Evolutionary conservation across 2,329 filamentous ascomycete species (phyloP).

Genomic region (Aspergillus fructus): DNA sequence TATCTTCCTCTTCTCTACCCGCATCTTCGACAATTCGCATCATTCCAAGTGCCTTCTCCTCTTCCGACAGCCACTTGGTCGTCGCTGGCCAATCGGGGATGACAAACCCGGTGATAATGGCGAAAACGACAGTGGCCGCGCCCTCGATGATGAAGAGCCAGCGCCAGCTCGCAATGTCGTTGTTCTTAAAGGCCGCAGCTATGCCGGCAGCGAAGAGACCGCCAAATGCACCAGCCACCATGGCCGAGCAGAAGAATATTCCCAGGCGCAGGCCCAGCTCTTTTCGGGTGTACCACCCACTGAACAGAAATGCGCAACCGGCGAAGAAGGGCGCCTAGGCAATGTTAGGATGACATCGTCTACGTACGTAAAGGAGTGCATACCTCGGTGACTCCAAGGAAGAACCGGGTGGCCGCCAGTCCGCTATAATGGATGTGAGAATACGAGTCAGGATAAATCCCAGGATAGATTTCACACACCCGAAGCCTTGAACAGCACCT

Average conservation of each 20-base stretch:
- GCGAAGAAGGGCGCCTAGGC: neutral
- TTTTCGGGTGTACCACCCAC: constrained; percentile 40
- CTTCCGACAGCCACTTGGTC: constrained; percentile 47
- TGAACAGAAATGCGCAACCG: constrained; percentile 36
- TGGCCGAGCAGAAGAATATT: constrained; percentile 36
- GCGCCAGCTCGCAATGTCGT: constrained; percentile 32
- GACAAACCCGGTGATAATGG: constrained; percentile 52
- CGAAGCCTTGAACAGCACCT: neutral
- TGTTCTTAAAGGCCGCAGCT: constrained; percentile 20
- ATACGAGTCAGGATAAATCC: neutral
- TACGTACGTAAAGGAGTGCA: neutral
- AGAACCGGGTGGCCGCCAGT: constrained; percentile 5
- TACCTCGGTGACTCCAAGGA: neutral
- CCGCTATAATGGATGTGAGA: constrained; percentile 18
- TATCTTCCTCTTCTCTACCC: neutral
- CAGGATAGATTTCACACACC: constrained; percentile 18
- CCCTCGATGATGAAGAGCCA: constrained; percentile 55
- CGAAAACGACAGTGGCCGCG: constrained; percentile 47
- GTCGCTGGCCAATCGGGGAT: constrained; percentile 47
- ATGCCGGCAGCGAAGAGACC: constrained; percentile 44
- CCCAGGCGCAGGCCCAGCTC: constrained; percentile 41
- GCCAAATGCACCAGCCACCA: constrained; percentile 42
- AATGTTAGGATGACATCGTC: neutral
- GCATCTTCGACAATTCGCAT: neutral
- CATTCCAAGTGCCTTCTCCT: constrained; percentile 40